Evolutionary conservation across 2,329 filamentous ascomycete genomes (phyloP), one percentile per base, ranked within the genome.

Genomic region (Fusarium kyushuense): DNA sequence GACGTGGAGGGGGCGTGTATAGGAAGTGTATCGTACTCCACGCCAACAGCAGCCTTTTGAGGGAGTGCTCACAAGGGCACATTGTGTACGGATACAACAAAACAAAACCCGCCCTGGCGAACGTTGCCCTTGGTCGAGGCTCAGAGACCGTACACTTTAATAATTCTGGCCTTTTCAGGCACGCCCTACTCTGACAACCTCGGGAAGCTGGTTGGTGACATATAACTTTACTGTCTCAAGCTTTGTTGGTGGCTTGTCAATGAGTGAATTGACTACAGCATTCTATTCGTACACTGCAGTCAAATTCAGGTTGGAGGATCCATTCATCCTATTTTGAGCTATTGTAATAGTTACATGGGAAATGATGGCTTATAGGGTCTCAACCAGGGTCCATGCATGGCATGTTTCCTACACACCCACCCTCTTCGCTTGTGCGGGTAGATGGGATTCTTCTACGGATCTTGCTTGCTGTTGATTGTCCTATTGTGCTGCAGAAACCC

Each of bases 311-410:
- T 32, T 32, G 29, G 14, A 38, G 49, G 42, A 63, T 57, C 35
- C 51, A 54, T 55, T 62, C 35, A 49, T 52, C 60, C 30, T 52
- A 33, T 58, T 51, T 23, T 58, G 36, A 21, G 51, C 45, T 56
- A 56, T 69, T 66, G 59, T 62, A 49, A 45, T 55, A 53, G 49
- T 55, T 51, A 25, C 32, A 27, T 51, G 54, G 60, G 54, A 73
- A 68, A 70, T 71, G 65, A 71, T 69, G 62, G 63, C 66, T 62
- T 53, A 49, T 57, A 67, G 38, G 49, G 59, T 52, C 69, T 66
- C 60, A 54, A 41, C 30, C 25, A 19, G 57, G 43, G 36, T 36
- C 47, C 46, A 72, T 73, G 68, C 65, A 72, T 63, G 58, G 30
- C 13, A 45, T 45, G 8, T 33, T 64, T 45, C 33, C 40, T 32